phyloP scores from a whole-genome alignment of 192 early-diverging fungal species.

The Mycoemilia scoparia region DNA sequence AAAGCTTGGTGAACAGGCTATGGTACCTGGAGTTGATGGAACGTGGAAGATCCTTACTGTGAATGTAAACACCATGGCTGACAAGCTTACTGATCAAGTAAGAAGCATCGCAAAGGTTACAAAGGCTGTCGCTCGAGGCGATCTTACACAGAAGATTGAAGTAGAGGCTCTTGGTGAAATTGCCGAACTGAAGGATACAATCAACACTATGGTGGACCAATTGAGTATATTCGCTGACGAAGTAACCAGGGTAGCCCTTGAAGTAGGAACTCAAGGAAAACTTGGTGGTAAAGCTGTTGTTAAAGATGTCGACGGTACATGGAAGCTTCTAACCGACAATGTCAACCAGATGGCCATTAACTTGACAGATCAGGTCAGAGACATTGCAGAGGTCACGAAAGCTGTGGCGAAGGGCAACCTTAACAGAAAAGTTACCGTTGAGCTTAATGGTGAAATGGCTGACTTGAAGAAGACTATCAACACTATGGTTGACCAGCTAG shows the following conservation, averaged over 20 bases:
- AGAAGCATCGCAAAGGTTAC: slow-evolving; percentile 35
- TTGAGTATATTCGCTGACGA: slow-evolving; percentile 34
- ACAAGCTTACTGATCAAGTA: slow-evolving; percentile 34
- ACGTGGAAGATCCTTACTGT: slow-evolving; percentile 37
- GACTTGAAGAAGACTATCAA: slow-evolving; percentile 41
- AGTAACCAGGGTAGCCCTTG: slow-evolving; percentile 44
- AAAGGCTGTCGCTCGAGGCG: slow-evolving; percentile 31
- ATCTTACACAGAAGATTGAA: slow-evolving; percentile 30
- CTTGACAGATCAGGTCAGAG: slow-evolving; percentile 33
- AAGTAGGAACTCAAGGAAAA: slow-evolving; percentile 47
- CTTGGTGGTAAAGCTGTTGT: slow-evolving; percentile 39
- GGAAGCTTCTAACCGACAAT: slow-evolving; percentile 35
- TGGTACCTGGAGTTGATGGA: slow-evolving; percentile 14
- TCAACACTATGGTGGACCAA: slow-evolving; percentile 39
- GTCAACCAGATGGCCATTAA: slow-evolving; percentile 43
- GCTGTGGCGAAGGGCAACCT: slow-evolving; percentile 36
- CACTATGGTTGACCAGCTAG: slow-evolving; percentile 36
- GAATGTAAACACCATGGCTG: slow-evolving; percentile 37
- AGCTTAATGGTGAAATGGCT: slow-evolving; percentile 34
- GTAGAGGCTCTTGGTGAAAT: slow-evolving; percentile 32
- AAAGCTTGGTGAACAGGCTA: slow-evolving; percentile 43
- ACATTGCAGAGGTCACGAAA: slow-evolving; percentile 34
- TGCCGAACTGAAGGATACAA: slow-evolving; percentile 28
- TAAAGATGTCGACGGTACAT: slow-evolving; percentile 25
- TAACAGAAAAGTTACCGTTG: slow-evolving; percentile 25